phyloP scores from a whole-genome alignment of 1,284 basidiomycete genomes.

The Golubevia pallescens region DNA sequence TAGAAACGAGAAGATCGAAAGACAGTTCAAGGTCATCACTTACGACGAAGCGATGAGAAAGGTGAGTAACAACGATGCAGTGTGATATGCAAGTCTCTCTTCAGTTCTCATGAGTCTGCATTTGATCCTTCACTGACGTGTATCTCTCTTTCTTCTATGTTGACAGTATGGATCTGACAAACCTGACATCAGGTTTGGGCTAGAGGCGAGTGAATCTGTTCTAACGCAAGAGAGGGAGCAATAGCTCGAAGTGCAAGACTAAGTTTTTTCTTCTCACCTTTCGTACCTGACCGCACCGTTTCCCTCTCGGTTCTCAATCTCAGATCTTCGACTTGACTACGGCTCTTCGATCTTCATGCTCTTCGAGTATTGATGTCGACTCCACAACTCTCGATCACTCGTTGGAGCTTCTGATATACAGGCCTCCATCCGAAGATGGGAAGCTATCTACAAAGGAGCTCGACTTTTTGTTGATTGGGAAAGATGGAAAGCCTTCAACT shows the following conservation, averaged over 20 bases:
- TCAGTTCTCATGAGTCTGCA: conserved; percentile 1
- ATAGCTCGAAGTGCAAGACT: not conserved
- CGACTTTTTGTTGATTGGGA: conserved; percentile 21
- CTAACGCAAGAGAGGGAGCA: not conserved
- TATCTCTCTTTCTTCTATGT: conserved; percentile 13
- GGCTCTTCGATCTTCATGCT: conserved; percentile 6
- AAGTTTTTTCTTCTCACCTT: not conserved
- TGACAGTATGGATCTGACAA: conserved; percentile 89
- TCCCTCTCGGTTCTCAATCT: too few species aligned
- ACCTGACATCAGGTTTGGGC: conserved; percentile 84
- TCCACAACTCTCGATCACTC: not conserved
- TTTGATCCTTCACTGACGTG: not conserved
- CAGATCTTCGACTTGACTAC: conserved; percentile 30
- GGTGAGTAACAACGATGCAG: conserved; percentile 67
- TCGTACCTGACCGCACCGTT: not conserved
- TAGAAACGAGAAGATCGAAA: conserved; percentile 71
- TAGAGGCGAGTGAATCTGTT: conserved; percentile 71
- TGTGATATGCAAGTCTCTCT: conserved; percentile 2
- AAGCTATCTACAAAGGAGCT: conserved; percentile 36
- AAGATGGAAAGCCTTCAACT: conserved; percentile 27
- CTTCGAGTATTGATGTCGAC: not conserved
- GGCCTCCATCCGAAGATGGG: conserved; percentile 7
- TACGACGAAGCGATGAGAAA: conserved; percentile 83
- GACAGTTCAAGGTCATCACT: conserved; percentile 77
- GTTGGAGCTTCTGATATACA: conserved; percentile 34